Evolutionary conservation across 2,329 filamentous ascomycete genomes (phyloP), one percentile per base, ranked within the genome.

Genomic region (Eutypa lata): DNA sequence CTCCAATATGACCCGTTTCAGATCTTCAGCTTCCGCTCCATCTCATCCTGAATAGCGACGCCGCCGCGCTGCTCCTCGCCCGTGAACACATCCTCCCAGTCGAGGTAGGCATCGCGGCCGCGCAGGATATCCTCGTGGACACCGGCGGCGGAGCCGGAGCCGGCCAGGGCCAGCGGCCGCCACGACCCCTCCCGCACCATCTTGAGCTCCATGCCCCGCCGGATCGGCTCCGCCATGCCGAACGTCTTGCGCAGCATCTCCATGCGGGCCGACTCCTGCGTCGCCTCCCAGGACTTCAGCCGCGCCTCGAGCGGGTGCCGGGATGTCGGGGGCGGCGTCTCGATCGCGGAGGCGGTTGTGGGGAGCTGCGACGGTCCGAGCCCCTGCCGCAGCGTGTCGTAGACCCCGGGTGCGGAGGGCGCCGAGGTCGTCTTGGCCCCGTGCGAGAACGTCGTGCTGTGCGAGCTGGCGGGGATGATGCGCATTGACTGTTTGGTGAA

Each of bases 201-300:
- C 82, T 91, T 90, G 71, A 96, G 80, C 79, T 99, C 94, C 94
- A 99, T 97, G 56, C 88, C 90, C 51, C 93, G 85, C 53, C 91
- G 86, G 65, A 97, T 86, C 3, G 94, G 94, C 81, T 97, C 94
- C 24, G 89, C 90, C 65, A 97, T 87, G 60, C 94, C 94, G 72
- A 91, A 97, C 46, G 90, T 87, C 61, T 91, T 89, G 59, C 91
- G 86, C 65, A 97, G 83, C 49, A 86, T 81, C 75, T 92, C 86
- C 89, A 96, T 94, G 75, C 95, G 94, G 69, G 96, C 74, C 33
- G 78, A 72, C 65, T 96, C 88, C 75, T 97, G 93, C 42, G 92
- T 96, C 53, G 87, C 80, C 73, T 93, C 90, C 94, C 94, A 99
- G 68, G 86, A 83, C 67, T 87, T 83, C 54, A 99, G 89, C 57